A percentile compares a stretch with the other conserved stretches of the same genome.
These are phyloP conservation scores for Boeremia lycopersici DNA, from an alignment of 2,329 filamentous ascomycete species.

Conservation along the genomic window DNA sequence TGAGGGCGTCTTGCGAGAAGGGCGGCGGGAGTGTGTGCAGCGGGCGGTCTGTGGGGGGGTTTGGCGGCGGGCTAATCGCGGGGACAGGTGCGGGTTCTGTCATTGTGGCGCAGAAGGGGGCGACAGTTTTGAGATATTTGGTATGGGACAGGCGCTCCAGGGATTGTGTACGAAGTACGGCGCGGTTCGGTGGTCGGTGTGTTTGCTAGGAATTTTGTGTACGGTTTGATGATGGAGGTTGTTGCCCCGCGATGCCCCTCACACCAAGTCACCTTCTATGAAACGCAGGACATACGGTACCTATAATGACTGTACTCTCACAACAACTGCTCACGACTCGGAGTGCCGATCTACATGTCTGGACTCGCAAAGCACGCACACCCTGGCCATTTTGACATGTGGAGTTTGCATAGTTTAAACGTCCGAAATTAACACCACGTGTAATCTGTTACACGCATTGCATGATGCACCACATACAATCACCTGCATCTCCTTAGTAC, in stretches of 20 bases:
- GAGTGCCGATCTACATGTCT: no score
- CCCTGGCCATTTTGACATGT: not conserved
- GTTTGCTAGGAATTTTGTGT: slow-evolving; percentile 3
- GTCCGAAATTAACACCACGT: no score
- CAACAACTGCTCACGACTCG: no score
- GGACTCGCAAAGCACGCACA: not conserved
- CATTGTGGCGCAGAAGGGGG: slow-evolving; percentile 16
- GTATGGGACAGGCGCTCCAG: no score
- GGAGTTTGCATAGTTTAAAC: no score
- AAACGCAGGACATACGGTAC: not conserved
- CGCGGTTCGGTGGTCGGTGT: not conserved
- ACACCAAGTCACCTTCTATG: slow-evolving; percentile 3
- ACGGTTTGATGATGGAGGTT: slow-evolving; percentile 1
- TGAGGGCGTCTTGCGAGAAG: slow-evolving; percentile 62
- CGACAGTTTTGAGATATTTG: no score
- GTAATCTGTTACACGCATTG: no score
- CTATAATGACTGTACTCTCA: no score
- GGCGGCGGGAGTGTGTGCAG: slow-evolving; percentile 36
- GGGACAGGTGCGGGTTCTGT: slow-evolving; percentile 28
- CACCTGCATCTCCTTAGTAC: no score
- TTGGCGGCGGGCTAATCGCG: slow-evolving; percentile 26
- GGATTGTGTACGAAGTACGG: no score
- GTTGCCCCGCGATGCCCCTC: slow-evolving; percentile 16
- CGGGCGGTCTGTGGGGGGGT: slow-evolving; percentile 28
- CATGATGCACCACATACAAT: no score